Evolutionary conservation across 2,329 filamentous ascomycete species (phyloP), one percentile per base, ranked within the genome.

Genomic region (Pestalotiopsis sp.): DNA sequence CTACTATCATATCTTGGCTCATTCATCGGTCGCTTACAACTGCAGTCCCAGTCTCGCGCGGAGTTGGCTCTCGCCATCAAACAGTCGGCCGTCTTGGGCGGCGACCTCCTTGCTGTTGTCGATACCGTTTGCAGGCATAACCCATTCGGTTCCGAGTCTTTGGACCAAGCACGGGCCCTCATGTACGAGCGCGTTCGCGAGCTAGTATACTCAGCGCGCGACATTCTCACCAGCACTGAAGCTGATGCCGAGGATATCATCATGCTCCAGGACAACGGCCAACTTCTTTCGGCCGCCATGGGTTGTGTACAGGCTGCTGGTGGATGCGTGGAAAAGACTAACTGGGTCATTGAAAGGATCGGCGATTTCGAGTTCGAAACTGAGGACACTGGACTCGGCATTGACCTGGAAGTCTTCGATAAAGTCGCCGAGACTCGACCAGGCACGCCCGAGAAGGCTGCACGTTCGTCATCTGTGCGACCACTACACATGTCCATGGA

Each of bases 1-100:
- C 97, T 98, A 76, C 84, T 99, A 66, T 96, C 95, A 6, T 92
- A 95, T 76, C 89, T 99, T 65, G 95, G 94, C 65, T 97, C 94
- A 4, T 97, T 98, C 78, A 95, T 98, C 78, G 96, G 96, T 17
- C 86, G 90, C 49, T 87, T 98, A 68, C 94, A 98, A 79, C 85
- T 98, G 70, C 94, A 98, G 78, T 96, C 95, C n/a, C 92, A 96
- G 71, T 96, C 94, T 7, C 92, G 94, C 9, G 89, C 92, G 1
- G 94, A 97, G 78, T 86, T 98, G 63, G 90, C 94, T 39, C 83
- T 91, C 12, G 94, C 93, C 17, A 95, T 97, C 62, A 91, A 93
- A 77, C 91, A 95, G 78, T 94, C 95, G 9, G 93, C 95, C 11
- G 86, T 90, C 7, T 94, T 95, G 2, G 97, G 95, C 71, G 91